Conservation (phyloP, 257 asterid species). For the Scutellaria minor region DNA sequence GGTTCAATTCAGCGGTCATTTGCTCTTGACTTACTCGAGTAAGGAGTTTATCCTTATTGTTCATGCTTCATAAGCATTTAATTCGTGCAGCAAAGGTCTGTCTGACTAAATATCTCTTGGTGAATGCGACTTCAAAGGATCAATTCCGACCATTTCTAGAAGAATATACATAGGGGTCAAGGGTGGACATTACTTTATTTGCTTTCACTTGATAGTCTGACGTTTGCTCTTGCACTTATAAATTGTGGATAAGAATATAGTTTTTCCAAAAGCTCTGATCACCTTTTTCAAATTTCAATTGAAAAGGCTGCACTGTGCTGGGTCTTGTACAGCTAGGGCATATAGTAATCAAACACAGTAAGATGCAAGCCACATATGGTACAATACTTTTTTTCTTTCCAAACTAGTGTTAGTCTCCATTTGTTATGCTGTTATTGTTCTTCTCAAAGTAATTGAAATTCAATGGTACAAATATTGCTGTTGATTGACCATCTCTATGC, state of each 20-base stretch:
- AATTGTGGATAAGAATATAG: slow-evolving; percentile 12
- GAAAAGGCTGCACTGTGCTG: not conserved
- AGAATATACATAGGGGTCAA: not conserved
- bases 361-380: slow-evolving; percentile 6
- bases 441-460: not conserved
- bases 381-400: not conserved
- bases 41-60: slow-evolving; percentile 46
- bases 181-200: not conserved
- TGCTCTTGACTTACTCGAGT: slow-evolving; percentile 97
- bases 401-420: not conserved
- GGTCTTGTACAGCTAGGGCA: not conserved
- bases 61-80: slow-evolving; percentile 20
- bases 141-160: slow-evolving; percentile 14
- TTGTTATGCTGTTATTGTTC: not conserved
- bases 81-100: slow-evolving; percentile 10
- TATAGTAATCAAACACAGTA: not conserved
- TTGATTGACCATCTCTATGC: not conserved
- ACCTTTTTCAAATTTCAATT: slow-evolving; percentile 13
- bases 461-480: not conserved
- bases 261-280: not conserved
- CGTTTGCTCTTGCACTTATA: slow-evolving; percentile 6
- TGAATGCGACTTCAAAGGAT: slow-evolving; percentile 23
- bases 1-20: slow-evolving; percentile 85
- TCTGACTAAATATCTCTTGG: slow-evolving; percentile 5
- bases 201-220: slow-evolving; percentile 5